phyloP scores from a whole-genome alignment of 805 yeast genomes.

The Torulaspora gathmanii region DNA sequence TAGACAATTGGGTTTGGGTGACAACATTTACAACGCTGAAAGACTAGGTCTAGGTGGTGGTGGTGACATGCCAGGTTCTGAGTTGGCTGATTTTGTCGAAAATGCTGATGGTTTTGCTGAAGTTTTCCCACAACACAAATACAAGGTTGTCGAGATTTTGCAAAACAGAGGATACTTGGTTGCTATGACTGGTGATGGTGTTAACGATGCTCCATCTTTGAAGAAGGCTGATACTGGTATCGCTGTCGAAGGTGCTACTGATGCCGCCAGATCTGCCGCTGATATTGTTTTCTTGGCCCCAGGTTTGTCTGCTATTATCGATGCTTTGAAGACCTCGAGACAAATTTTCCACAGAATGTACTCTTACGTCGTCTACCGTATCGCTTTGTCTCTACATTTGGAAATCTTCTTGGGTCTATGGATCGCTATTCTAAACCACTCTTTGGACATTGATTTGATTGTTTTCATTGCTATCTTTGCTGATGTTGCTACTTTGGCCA shows the following conservation, averaged over 20 bases:
- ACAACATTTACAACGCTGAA: conserved; percentile 95
- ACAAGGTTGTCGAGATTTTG: conserved; percentile 90
- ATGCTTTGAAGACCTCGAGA: conserved; percentile 90
- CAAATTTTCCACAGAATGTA: conserved; percentile 99
- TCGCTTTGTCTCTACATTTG: conserved; percentile 90
- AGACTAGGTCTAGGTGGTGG: conserved; percentile 94
- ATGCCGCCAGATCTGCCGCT: conserved; percentile 95
- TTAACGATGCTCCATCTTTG: conserved; percentile 95
- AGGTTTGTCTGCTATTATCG: conserved; percentile 91
- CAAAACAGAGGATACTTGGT: conserved; percentile 95
- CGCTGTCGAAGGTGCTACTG: conserved; percentile 98
- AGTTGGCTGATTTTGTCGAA: conserved; percentile 95
- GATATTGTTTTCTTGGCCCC: conserved; percentile 95
- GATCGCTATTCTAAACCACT: conserved; percentile 88
- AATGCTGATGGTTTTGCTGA: conserved; percentile 98
- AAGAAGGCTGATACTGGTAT: conserved; percentile 96
- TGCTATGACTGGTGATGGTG: conserved; percentile 99
- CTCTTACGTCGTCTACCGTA: conserved; percentile 96
- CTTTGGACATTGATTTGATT: conserved; percentile 83
- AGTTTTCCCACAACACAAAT: conserved; percentile 97
- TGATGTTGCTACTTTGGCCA: conserved; percentile 94
- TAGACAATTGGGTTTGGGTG: conserved; percentile 95
- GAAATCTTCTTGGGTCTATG: conserved; percentile 93
- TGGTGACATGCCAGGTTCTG: conserved; percentile 96
- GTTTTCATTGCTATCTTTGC: conserved; percentile 97